Evolutionary conservation across 1,139 yeast species (phyloP), one percentile per base, ranked within the genome.

Genomic region (Hansenula lynferdii): DNA sequence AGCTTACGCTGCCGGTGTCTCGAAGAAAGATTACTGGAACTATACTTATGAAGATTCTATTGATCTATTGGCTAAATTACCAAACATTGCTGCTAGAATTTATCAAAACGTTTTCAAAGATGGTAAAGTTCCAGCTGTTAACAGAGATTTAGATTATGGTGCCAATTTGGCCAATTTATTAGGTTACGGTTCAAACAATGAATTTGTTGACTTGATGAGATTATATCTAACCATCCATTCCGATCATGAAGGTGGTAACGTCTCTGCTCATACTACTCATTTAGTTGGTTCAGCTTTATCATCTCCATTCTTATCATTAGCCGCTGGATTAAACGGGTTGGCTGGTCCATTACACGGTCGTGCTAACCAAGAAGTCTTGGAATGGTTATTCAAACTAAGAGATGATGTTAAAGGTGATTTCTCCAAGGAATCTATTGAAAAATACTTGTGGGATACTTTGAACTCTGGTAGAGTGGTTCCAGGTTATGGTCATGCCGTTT

Each of bases 261-360:
- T 90, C 47, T 86, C 96, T 47, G 97, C 97, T 38, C 97, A 90
- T 74, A 80, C 97, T 58, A 89, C 97, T 52, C 97, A 90, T 70
- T 76, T 90, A 67, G 97, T 90, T 50, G 97, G 97, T 55, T 85
- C 96, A 27, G 97, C 97, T 42, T 77, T 90, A 57, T 82, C 96
- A 20, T 89, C 95, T 43, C 97, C 97, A 61, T 87, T 76, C 77
- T 75, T 90, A 60, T 85, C 96, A 35, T 80, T 86, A 56, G 83
- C 97, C 47, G 96, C 97, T 42, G 97, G 97, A 65, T 72, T 90
- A 64, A 85, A 86, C 70, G 97, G 97, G 68, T 78, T 90, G 62
- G 97, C 97, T 45, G 97, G 97, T 66, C 97, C 97, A 51, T 79
- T 90, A 62, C 97, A 90, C 69, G 97, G 97, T 51, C 82, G 95